Evolutionary conservation across 768 basidiomycete species (phyloP).

Genomic region (Pulveroboletus ravenelii): DNA sequence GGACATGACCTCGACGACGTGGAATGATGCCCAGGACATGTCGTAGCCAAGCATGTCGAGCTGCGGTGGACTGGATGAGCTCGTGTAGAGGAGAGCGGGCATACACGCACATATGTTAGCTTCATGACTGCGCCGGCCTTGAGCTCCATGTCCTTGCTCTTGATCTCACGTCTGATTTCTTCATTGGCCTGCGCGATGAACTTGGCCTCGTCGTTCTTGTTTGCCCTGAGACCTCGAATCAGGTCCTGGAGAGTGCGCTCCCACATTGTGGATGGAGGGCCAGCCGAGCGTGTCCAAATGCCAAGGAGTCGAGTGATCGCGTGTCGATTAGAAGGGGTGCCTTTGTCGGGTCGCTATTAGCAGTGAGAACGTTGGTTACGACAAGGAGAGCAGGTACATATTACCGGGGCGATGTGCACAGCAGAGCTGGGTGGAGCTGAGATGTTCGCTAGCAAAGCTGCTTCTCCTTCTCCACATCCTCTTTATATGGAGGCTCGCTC

Average conservation of each 20-base stretch:
- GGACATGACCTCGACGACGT: conserved; percentile 98
- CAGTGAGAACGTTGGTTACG: not conserved
- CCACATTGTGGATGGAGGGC: conserved; percentile 59
- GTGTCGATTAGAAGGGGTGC: not conserved
- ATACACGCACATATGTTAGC: conserved; percentile 82
- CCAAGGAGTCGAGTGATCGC: not conserved
- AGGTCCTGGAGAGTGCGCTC: conserved; percentile 94
- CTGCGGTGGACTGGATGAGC: conserved; percentile 38
- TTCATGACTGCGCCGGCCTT: conserved; percentile 95
- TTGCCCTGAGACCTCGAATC: conserved; percentile 90
- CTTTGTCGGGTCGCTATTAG: not conserved
- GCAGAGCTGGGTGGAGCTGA: not conserved
- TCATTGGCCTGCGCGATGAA: conserved; percentile 92
- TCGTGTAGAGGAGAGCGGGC: not conserved
- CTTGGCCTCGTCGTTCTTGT: conserved; percentile 88
- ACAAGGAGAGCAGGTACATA: not conserved
- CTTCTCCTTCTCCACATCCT: conserved; percentile 1
- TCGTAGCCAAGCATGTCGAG: conserved; percentile 96
- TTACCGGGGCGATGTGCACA: not conserved
- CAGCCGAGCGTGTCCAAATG: not conserved
- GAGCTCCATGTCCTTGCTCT: conserved; percentile 91
- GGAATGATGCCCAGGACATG: conserved; percentile 94
- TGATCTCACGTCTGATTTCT: conserved; percentile 89
- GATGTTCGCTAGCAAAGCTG: not conserved
- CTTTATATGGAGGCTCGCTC: conserved; percentile 39